These are phyloP conservation scores for Ceratocystis eucalypticola DNA, from an alignment of 2,329 filamentous ascomycete genomes.

Conservation along the genomic window DNA sequence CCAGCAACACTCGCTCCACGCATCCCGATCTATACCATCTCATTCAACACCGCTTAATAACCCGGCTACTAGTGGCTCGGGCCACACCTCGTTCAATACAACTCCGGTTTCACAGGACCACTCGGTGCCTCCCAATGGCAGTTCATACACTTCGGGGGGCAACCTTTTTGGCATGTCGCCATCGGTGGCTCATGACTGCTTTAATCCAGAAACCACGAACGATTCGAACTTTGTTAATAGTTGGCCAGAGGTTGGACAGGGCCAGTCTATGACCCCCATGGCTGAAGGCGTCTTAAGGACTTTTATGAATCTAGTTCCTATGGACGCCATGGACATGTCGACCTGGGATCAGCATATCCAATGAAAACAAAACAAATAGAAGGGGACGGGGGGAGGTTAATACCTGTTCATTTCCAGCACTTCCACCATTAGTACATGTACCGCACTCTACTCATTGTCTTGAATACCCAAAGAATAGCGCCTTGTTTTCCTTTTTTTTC, in stretches of 20 bases:
- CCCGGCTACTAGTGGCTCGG: not conserved
- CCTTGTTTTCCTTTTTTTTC: not conserved
- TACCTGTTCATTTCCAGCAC: not conserved
- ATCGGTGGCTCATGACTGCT: not conserved
- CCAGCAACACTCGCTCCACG: not conserved
- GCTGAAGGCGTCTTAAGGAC: slow-evolving; percentile 44
- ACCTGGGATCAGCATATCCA: slow-evolving; percentile 31
- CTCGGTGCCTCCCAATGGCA: not conserved
- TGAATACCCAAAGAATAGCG: slow-evolving; percentile 1
- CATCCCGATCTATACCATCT: not conserved
- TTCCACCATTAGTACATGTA: not conserved
- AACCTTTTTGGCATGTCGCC: slow-evolving; percentile 1
- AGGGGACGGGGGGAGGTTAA: not conserved
- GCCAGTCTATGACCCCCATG: slow-evolving; percentile 38
- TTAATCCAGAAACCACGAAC: slow-evolving; percentile 20
- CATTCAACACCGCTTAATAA: not conserved
- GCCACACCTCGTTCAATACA: not conserved
- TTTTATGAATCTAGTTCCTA: slow-evolving; percentile 44
- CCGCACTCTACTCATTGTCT: not conserved
- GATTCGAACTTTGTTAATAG: slow-evolving; percentile 21
- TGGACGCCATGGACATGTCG: slow-evolving; percentile 46
- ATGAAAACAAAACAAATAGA: not conserved
- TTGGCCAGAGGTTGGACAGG: slow-evolving; percentile 34
- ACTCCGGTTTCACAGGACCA: not conserved
- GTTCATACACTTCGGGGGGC: not conserved